These are phyloP conservation scores for Naegleria lovaniensis DNA, from an alignment of 208 protist genomes.

Conservation along the genomic window DNA sequence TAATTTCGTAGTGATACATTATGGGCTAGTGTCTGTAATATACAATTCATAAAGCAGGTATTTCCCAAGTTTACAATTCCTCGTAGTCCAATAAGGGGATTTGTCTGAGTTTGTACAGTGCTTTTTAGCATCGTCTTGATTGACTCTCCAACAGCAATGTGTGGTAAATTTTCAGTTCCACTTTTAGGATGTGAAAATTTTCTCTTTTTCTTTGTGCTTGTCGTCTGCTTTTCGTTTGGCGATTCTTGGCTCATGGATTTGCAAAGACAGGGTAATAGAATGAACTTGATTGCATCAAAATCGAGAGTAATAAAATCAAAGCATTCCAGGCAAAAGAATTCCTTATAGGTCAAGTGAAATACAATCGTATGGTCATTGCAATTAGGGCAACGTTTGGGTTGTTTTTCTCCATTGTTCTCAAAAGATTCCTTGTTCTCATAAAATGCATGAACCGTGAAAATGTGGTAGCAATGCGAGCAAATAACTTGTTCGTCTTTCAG, in stretches of 20 bases:
- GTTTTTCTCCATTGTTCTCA: background rate
- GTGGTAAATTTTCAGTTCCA: background rate
- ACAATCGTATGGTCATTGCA: background rate
- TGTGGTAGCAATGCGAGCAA: background rate
- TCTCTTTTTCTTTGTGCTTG: background rate
- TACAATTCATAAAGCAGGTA: constrained; percentile 70
- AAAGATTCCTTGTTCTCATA: background rate
- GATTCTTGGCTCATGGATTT: background rate
- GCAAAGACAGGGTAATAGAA: background rate
- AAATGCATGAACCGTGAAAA: background rate
- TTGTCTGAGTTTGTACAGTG: background rate
- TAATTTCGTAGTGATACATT: constrained; percentile 62
- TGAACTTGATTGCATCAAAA: background rate
- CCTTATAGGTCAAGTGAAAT: background rate
- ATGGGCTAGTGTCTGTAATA: constrained; percentile 59
- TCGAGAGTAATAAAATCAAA: background rate
- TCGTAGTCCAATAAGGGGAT: constrained; percentile 46
- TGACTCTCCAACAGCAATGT: background rate
- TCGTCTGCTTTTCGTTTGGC: background rate
- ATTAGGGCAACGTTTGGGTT: background rate
- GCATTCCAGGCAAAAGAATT: background rate
- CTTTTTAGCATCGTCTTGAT: background rate
- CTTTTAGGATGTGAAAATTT: background rate
- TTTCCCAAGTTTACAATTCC: constrained; percentile 67
- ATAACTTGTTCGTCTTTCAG: background rate